A percentile compares a stretch with the other conserved stretches of the same genome.
phyloP scores from a whole-genome alignment of 2,329 filamentous ascomycete species.

The Microcyclosporella mali region DNA sequence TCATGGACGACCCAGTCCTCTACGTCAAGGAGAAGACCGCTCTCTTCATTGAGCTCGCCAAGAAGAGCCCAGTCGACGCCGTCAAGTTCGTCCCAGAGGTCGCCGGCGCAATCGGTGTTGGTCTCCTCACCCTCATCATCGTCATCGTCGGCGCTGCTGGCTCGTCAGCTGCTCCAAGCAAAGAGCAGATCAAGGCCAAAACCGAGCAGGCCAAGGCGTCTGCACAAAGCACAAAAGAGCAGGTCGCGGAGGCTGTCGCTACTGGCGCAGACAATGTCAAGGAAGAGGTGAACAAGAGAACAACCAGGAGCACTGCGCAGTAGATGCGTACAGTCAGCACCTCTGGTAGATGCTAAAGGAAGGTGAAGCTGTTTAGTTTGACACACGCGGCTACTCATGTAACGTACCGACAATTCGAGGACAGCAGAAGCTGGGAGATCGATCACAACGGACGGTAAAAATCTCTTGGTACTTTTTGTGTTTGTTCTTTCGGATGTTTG shows the following conservation, averaged over 20 bases:
- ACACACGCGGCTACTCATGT: too few relatives aligned
- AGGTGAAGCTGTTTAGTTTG: too few relatives aligned
- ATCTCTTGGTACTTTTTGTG: too few relatives aligned
- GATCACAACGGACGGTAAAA: too few relatives aligned
- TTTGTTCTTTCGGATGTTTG: too few relatives aligned
- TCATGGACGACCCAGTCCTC: conserved; percentile 81
- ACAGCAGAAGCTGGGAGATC: too few relatives aligned
- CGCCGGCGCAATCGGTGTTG: conserved; percentile 68
- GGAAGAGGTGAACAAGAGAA: conserved; percentile 55
- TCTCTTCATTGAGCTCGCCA: conserved; percentile 78
- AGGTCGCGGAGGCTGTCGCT: conserved; percentile 59
- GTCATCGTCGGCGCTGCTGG: conserved; percentile 60
- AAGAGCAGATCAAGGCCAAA: conserved; percentile 63
- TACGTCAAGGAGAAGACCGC: conserved; percentile 91
- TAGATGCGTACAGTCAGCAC: conserved; percentile 5
- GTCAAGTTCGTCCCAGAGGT: conserved; percentile 88
- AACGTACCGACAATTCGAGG: too few relatives aligned
- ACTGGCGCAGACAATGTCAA: conserved; percentile 69
- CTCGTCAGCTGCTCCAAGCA: conserved; percentile 54
- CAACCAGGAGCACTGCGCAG: conserved; percentile 18
- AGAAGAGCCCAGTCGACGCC: conserved; percentile 75
- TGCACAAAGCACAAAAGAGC: conserved; percentile 58
- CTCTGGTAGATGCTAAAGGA: not conserved
- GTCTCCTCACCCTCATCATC: conserved; percentile 63
- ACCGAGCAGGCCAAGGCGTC: conserved; percentile 72